These are phyloP conservation scores for Geotrichum cucujoidarum DNA, from an alignment of 1,139 yeast genomes.

Conservation along the genomic window DNA sequence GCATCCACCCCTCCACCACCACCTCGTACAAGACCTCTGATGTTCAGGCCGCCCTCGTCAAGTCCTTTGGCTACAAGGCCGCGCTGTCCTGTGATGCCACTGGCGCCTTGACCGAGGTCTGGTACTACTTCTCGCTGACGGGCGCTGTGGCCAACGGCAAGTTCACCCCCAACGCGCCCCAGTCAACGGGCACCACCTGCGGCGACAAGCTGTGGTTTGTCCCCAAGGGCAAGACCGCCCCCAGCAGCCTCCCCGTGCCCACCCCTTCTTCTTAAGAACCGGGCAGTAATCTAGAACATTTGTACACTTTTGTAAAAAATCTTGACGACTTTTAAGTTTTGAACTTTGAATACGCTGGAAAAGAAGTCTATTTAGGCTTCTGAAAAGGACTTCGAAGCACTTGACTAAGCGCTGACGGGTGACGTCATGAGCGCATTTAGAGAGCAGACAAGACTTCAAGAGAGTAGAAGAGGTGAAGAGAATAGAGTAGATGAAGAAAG, in stretches of 20 bases:
- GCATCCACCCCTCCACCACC: conserved; percentile 59
- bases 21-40: conserved; percentile 63
- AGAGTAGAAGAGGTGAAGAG: too few species aligned
- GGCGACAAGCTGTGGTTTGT: conserved; percentile 52
- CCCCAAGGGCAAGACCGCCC: conserved; percentile 48
- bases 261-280: too few species aligned
- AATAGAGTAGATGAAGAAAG: too few species aligned
- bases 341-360: too few species aligned
- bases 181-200: conserved; percentile 58
- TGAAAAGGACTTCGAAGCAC: too few species aligned
- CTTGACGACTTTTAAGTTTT: too few species aligned
- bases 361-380: too few species aligned
- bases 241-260: conserved; percentile 8
- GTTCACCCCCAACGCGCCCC: conserved; percentile 62
- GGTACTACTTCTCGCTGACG: conserved; percentile 78
- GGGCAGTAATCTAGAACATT: too few species aligned
- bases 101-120: conserved; percentile 71
- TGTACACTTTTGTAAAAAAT: too few species aligned
- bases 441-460: too few species aligned
- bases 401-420: too few species aligned
- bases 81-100: conserved; percentile 67
- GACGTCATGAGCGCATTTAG: too few species aligned
- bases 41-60: conserved; percentile 56
- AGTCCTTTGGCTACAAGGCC: conserved; percentile 35
- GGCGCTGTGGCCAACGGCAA: conserved; percentile 68